Evolutionary conservation across 371 early-diverging fungal species (phyloP), one percentile per base, ranked within the genome.

Genomic region (Circinella minor): DNA sequence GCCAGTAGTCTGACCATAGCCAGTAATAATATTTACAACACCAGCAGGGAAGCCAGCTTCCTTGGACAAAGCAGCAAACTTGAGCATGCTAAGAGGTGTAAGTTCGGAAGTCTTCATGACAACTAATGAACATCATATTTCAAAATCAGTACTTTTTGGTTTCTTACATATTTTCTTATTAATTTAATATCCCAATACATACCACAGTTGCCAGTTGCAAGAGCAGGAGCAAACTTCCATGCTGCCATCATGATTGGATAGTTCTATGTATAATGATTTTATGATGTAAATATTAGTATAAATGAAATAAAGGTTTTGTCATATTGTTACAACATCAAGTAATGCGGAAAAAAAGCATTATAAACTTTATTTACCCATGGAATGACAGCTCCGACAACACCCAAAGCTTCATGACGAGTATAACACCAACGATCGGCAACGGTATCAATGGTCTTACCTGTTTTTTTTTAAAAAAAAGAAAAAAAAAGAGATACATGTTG

Each of bases 141-240:
- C 43, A 13, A 36, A 15, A 47, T 15, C 27, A 27, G 17, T 36
- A 13, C 4, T 6, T 18, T 18, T 54, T 54, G 4, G 15, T 54
- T n/a, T 18, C 54, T 18, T 14, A 6, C 47, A n/a, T n/a, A n/a
- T n/a, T n/a, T n/a, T n/a, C n/a, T n/a, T n/a, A n/a, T n/a, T 48
- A 1, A 36, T 8, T 46, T 61, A 18, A 36, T 57, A 59, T 34
- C 0, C 36, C n/a, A 8, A 4, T 1, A 75, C 86, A 87, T 81
- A 82, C 83, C 78, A 62, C 83, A 81, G 71, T 85, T 85, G 62
- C 93, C 93, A 18, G 90, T 77, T 3, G 93, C 94, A 49, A 96
- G 86, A 17, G 94, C 94, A 36, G 96, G 96, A n/a, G 92, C 95
- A 48, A 95, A 83, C 81, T 95, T 96, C 96, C 95, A 94, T 9